Evolutionary conservation across 1,284 basidiomycete genomes (phyloP).

Genomic region (Mycosarcoma mackinlayi): DNA sequence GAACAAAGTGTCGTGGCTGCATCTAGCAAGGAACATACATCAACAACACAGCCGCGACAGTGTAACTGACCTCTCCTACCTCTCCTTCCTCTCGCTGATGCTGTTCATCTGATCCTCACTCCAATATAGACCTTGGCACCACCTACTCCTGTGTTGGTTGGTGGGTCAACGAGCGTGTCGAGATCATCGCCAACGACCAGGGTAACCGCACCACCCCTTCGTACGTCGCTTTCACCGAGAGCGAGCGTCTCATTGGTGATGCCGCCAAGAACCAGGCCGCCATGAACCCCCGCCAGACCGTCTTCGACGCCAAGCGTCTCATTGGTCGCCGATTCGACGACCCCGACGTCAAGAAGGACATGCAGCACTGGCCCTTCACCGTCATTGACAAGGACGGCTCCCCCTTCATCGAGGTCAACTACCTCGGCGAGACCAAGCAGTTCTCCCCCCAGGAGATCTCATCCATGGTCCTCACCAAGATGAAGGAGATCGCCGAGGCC

Average conservation of each 20-base stretch:
- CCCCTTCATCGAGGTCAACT: constrained; percentile 73
- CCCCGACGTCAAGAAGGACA: constrained; percentile 75
- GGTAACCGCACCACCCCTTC: constrained; percentile 99
- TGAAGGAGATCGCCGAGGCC: constrained; percentile 85
- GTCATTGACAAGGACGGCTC: constrained; percentile 74
- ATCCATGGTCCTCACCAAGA: constrained; percentile 97
- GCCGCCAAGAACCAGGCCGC: constrained; percentile 76
- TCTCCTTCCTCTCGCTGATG: too few species aligned
- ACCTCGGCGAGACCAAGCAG: constrained; percentile 74
- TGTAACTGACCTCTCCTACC: too few species aligned
- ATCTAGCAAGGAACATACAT: too few species aligned
- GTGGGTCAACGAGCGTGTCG: constrained; percentile 66
- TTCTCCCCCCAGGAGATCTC: constrained; percentile 83
- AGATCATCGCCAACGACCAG: constrained; percentile 71
- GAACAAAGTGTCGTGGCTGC: too few species aligned
- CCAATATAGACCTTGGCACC: constrained; percentile 73
- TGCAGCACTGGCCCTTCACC: constrained; percentile 79
- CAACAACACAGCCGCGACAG: too few species aligned
- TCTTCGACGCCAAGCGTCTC: constrained; percentile 75
- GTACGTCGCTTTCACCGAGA: constrained; percentile 96
- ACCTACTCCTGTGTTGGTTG: constrained; percentile 81
- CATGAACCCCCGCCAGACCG: constrained; percentile 89
- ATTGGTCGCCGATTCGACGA: constrained; percentile 93
- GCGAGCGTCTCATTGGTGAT: constrained; percentile 98
- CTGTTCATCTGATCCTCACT: constrained; percentile 35